Evolutionary conservation across 306 rosid species (phyloP).

Genomic region (Pyrus bretschneideri): DNA sequence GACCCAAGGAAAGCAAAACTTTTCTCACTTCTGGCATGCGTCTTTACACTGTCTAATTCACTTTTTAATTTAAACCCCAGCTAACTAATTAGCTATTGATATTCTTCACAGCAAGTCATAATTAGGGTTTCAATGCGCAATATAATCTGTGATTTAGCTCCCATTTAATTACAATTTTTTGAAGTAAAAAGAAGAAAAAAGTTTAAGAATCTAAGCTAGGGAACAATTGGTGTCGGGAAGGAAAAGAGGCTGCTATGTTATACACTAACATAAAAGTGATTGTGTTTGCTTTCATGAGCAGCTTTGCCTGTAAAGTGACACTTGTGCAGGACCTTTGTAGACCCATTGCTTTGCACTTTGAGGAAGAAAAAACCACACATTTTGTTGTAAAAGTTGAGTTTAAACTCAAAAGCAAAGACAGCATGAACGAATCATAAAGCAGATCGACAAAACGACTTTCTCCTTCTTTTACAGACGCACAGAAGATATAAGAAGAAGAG

Average conservation of each 20-base stretch:
- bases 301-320: constrained; percentile 19
- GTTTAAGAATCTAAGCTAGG: constrained; percentile 15
- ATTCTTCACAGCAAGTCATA: too few relatives aligned
- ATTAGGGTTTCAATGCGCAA: neutral
- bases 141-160: neutral
- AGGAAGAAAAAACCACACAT: neutral
- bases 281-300: constrained; percentile 16
- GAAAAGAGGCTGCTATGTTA: constrained; percentile 8
- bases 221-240: constrained; percentile 18
- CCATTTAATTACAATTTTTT: neutral
- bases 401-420: constrained; percentile 1
- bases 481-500: neutral
- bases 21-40: neutral
- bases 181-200: neutral
- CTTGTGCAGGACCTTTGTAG: constrained; percentile 14
- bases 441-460: neutral
- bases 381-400: neutral
- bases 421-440: neutral
- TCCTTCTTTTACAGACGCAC: neutral
- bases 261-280: constrained; percentile 5
- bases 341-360: constrained; percentile 12
- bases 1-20: neutral
- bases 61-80: neutral
- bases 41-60: neutral
- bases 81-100: too few relatives aligned